Conservation (phyloP, 805 yeast genomes). For the Metschnikowia santaceciliae region DNA sequence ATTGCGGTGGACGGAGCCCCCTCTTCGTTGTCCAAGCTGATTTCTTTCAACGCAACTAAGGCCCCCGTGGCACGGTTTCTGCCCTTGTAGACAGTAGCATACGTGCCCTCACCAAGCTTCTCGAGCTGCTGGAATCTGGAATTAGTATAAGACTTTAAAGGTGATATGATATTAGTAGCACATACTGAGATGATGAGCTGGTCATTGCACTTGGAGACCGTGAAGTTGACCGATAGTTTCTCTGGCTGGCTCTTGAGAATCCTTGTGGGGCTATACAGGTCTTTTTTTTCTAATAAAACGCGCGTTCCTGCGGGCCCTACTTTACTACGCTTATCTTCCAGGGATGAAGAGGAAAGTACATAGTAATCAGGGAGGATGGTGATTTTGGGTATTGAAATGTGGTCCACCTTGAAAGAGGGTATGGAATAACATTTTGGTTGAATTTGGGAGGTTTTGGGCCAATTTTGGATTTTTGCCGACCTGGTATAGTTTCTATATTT, state of each 20-base stretch:
- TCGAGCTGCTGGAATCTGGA: constrained; percentile 55
- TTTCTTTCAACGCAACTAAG: constrained; percentile 91
- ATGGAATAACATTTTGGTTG: no score
- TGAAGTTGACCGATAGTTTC: neutral
- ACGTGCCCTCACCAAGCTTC: constrained; percentile 91
- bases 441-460: neutral
- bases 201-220: constrained; percentile 24
- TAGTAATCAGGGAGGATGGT: no score
- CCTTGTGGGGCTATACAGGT: constrained; percentile 1
- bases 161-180: constrained; percentile 6
- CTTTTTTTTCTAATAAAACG: constrained; percentile 1
- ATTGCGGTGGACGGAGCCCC: constrained; percentile 99
- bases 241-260: neutral
- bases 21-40: constrained; percentile 91
- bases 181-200: constrained; percentile 45
- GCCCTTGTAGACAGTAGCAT: constrained; percentile 98
- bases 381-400: no score
- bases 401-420: no score
- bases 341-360: neutral
- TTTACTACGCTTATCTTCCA: neutral
- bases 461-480: neutral
- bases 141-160: constrained; percentile 9
- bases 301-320: neutral
- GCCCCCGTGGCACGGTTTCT: constrained; percentile 82
- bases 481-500: neutral